These are phyloP conservation scores for Fusarium sp. DNA, from an alignment of 2,329 filamentous ascomycete genomes.

Conservation along the genomic window DNA sequence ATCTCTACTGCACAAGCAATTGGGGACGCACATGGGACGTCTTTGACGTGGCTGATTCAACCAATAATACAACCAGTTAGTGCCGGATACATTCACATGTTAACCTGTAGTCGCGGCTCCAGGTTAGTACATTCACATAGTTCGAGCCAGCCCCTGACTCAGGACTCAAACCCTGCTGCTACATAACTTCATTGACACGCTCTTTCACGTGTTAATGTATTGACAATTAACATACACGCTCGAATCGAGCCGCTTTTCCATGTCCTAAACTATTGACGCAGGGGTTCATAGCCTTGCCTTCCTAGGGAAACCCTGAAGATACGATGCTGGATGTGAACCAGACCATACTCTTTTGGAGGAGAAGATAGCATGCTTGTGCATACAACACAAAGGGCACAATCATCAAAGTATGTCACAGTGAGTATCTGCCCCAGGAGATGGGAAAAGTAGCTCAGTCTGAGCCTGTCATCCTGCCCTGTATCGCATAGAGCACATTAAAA, in stretches of 20 bases:
- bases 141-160: not conserved
- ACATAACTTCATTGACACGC: not conserved
- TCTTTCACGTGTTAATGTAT: not conserved
- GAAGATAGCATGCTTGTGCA: not conserved
- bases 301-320: not conserved
- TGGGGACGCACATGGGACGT: not conserved
- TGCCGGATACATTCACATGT: not conserved
- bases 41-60: not conserved
- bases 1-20: not conserved
- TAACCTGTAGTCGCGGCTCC: not conserved
- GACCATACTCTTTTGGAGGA: not conserved
- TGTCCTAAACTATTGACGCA: not conserved
- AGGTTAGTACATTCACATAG: not conserved
- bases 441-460: not conserved
- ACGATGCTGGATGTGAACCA: not conserved
- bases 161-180: not conserved
- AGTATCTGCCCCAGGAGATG: not conserved
- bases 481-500: not conserved
- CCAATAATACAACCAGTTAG: not conserved
- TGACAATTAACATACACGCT: not conserved
- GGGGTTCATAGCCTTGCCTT: not conserved
- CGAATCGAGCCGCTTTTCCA: not conserved
- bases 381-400: not conserved
- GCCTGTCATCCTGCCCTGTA: not conserved
- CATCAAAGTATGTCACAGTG: not conserved